phyloP scores from a whole-genome alignment of 73 alveolate species.

The Paramecium octaurelia region DNA sequence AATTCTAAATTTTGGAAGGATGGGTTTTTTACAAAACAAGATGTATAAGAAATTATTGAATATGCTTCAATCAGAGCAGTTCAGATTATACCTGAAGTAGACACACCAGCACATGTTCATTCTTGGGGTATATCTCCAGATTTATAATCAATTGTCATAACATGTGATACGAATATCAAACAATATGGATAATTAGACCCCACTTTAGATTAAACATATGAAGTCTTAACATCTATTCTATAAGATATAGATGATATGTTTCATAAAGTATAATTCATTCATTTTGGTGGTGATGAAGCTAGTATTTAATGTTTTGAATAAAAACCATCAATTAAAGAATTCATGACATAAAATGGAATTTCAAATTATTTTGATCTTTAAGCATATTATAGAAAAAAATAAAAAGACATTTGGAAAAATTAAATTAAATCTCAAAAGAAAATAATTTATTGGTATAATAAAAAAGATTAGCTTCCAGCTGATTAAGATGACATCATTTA shows the following conservation, averaged over 20 bases:
- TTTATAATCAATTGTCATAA: background rate
- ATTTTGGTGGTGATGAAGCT: slow-evolving; percentile 66
- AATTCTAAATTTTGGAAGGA: slow-evolving; percentile 69
- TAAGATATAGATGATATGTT: slow-evolving; percentile 38
- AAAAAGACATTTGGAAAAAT: slow-evolving; percentile 47
- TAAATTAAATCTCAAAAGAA: background rate
- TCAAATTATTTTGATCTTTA: slow-evolving; percentile 28
- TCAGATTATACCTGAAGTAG: slow-evolving; percentile 85
- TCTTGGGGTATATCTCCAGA: slow-evolving; percentile 47
- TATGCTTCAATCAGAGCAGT: slow-evolving; percentile 75
- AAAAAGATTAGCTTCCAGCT: slow-evolving; percentile 41
- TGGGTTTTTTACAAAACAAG: slow-evolving; percentile 66
- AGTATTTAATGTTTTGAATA: slow-evolving; percentile 8
- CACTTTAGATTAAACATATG: slow-evolving; percentile 35
- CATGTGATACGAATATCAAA: background rate
- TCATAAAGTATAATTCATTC: slow-evolving; percentile 39
- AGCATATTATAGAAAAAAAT: slow-evolving; percentile 47
- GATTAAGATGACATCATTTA: slow-evolving; percentile 58
- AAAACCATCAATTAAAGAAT: slow-evolving; percentile 44
- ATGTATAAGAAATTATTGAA: slow-evolving; percentile 65
- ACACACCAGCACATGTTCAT: slow-evolving; percentile 82
- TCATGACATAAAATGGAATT: slow-evolving; percentile 34
- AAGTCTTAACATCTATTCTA: background rate
- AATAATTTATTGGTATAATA: slow-evolving; percentile 52
- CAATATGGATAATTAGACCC: slow-evolving; percentile 58